phyloP scores from a whole-genome alignment of 306 rosid species.

The Neltuma alba region DNA sequence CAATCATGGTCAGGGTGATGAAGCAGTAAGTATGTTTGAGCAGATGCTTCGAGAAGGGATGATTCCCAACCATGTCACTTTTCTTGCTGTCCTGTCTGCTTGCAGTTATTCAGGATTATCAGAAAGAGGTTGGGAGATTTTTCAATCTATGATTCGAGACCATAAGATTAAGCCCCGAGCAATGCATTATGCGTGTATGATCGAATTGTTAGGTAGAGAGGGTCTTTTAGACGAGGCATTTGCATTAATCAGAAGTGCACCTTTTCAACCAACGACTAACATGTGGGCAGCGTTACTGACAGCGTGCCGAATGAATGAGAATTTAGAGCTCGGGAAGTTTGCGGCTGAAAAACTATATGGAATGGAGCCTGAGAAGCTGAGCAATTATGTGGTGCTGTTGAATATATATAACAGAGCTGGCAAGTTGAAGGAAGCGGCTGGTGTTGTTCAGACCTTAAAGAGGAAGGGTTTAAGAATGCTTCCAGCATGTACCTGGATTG shows the following conservation, averaged over 20 bases:
- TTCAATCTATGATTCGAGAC: constrained; percentile 68
- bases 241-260: constrained; percentile 61
- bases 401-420: constrained; percentile 71
- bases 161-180: constrained; percentile 84
- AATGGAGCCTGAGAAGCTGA: constrained; percentile 77
- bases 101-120: constrained; percentile 83
- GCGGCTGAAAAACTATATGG: constrained; percentile 83
- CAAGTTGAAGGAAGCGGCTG: constrained; percentile 79
- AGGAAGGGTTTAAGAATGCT: constrained; percentile 81
- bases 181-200: constrained; percentile 93
- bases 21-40: constrained; percentile 77
- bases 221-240: constrained; percentile 77
- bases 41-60: constrained; percentile 68
- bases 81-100: constrained; percentile 84
- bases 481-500: constrained; percentile 74
- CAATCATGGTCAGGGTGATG: constrained; percentile 77
- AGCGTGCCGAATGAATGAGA: constrained; percentile 74
- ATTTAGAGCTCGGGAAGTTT: constrained; percentile 77
- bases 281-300: constrained; percentile 93
- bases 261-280: constrained; percentile 76
- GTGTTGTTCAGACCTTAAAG: constrained; percentile 70
- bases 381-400: constrained; percentile 72
- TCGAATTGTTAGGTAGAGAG: constrained; percentile 83
- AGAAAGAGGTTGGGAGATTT: constrained; percentile 76
- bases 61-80: constrained; percentile 84